These are phyloP conservation scores for Apiotrichum veenhuisii DNA, from an alignment of 1,284 basidiomycete genomes.

Conservation along the genomic window DNA sequence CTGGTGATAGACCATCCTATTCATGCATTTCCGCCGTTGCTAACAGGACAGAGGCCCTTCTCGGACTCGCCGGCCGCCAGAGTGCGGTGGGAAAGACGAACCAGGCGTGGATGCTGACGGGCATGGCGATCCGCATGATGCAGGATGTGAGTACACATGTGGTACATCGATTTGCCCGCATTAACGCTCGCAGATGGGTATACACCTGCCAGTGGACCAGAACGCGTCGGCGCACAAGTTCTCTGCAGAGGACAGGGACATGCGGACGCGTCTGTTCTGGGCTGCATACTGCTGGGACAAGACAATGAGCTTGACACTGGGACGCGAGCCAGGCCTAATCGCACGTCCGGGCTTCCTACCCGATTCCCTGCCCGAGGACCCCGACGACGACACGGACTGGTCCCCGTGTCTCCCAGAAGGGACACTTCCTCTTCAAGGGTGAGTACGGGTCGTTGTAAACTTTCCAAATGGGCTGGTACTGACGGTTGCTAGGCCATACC, in stretches of 20 bases:
- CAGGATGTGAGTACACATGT: constrained; percentile 17
- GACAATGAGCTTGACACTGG: constrained; percentile 13
- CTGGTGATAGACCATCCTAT: too few relatives aligned
- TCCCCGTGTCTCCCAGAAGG: background rate
- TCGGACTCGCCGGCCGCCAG: constrained; percentile 10
- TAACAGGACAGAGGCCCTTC: constrained; percentile 12
- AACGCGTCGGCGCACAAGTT: constrained; percentile 4
- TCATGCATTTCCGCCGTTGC: background rate
- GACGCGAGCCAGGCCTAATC: constrained; percentile 14
- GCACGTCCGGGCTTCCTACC: constrained; percentile 8
- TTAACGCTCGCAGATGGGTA: constrained; percentile 7
- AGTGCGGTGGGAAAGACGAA: constrained; percentile 10
- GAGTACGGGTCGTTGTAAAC: too few relatives aligned
- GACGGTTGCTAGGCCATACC: background rate
- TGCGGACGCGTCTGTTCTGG: constrained; percentile 17
- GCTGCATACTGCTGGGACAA: constrained; percentile 22
- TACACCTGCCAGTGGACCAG: constrained; percentile 15
- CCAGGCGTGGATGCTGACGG: constrained; percentile 19
- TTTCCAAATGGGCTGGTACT: background rate
- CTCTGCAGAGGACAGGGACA: constrained; percentile 12
- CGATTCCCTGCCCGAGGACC: constrained; percentile 8
- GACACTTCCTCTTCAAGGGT: background rate
- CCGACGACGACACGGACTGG: constrained; percentile 9
- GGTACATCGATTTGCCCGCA: background rate
- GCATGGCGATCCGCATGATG: constrained; percentile 24